Conservation (phyloP, 1,284 basidiomycete species). For the Ustilago xerochloae region DNA sequence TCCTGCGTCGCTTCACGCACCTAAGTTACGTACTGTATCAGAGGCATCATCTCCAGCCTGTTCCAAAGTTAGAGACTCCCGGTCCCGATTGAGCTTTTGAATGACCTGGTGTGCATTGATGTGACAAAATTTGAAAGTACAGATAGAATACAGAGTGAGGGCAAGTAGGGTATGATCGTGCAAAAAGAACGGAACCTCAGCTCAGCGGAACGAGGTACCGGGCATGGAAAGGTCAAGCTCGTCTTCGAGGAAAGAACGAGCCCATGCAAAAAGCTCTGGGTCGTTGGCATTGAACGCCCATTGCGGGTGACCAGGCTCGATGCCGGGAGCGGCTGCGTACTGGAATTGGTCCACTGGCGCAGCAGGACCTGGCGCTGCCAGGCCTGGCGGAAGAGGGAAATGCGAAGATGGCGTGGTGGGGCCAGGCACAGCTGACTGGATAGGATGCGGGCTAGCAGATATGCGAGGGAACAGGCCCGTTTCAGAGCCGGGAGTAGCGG, state of each 20-base stretch:
- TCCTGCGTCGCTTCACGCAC: too few relatives aligned
- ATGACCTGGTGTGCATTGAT: too few relatives aligned
- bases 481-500: constrained; percentile 16
- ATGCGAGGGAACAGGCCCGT: constrained; percentile 23
- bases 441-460: constrained; percentile 13
- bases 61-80: too few relatives aligned
- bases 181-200: background rate
- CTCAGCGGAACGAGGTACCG: constrained; percentile 14
- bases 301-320: constrained; percentile 24
- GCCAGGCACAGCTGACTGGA: background rate
- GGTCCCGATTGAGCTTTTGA: too few relatives aligned
- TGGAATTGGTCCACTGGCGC: constrained; percentile 8
- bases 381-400: constrained; percentile 10
- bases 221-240: constrained; percentile 29
- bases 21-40: too few relatives aligned
- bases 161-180: background rate
- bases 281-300: constrained; percentile 40
- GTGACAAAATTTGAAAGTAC: background rate
- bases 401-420: constrained; percentile 24
- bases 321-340: constrained; percentile 17
- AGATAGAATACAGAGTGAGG: background rate
- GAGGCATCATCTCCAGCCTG: too few relatives aligned
- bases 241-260: constrained; percentile 36
- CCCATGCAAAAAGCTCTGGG: constrained; percentile 41
- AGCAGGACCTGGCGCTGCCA: background rate